These are phyloP conservation scores for Zymoseptoria crescenta DNA, from an alignment of 2,329 filamentous ascomycete species.

Conservation along the genomic window DNA sequence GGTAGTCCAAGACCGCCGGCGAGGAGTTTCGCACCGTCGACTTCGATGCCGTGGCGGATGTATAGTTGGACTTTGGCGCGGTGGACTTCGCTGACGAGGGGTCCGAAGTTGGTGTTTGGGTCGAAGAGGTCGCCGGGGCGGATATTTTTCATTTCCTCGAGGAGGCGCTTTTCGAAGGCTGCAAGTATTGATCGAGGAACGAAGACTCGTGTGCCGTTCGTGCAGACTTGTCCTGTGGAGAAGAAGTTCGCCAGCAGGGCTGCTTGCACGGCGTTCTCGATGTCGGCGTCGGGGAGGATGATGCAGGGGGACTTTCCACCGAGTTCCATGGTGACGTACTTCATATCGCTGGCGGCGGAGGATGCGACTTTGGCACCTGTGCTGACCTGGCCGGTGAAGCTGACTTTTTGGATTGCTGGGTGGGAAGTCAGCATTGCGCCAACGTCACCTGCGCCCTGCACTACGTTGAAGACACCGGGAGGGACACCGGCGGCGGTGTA, in stretches of 20 bases:
- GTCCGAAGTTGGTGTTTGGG: constrained; percentile 70
- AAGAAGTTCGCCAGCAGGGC: constrained; percentile 95
- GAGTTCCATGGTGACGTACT: constrained; percentile 87
- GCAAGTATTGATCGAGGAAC: constrained; percentile 59
- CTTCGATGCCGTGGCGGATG: constrained; percentile 65
- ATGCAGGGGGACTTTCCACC: constrained; percentile 79
- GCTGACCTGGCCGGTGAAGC: constrained; percentile 79
- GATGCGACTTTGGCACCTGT: constrained; percentile 77
- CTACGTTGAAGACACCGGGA: constrained; percentile 76
- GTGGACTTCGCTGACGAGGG: constrained; percentile 67
- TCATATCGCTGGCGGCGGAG: constrained; percentile 69
- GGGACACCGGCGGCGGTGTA: constrained; percentile 74
- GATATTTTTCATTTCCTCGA: constrained; percentile 62
- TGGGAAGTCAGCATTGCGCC: constrained; percentile 69
- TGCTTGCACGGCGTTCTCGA: constrained; percentile 75
- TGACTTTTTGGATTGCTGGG: constrained; percentile 70
- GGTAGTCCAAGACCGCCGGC: constrained; percentile 61
- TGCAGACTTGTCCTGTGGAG: constrained; percentile 85
- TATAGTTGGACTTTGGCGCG: constrained; percentile 71
- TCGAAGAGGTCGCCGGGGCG: constrained; percentile 68
- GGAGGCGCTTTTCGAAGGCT: constrained; percentile 59
- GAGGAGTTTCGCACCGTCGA: constrained; percentile 65
- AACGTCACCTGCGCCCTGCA: constrained; percentile 71
- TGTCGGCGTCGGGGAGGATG: constrained; percentile 69
- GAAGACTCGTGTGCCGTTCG: constrained; percentile 84